Evolutionary conservation across 352 stramenopile genomes (phyloP).

Genomic region (Pythium vanterpoolii): DNA sequence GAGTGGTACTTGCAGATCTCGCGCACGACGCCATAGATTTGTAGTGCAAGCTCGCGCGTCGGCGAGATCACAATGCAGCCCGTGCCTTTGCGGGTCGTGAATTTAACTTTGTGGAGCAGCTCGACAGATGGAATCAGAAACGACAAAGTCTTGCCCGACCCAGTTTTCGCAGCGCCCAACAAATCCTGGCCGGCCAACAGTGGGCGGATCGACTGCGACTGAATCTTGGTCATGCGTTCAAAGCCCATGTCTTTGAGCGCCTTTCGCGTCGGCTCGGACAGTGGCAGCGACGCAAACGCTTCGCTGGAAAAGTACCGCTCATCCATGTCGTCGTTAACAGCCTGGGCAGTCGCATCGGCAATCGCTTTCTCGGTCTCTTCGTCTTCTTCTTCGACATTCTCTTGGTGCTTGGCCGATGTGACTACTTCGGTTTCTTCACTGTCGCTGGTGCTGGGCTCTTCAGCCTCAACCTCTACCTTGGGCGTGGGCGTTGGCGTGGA

Average conservation of each 20-base stretch:
- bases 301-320: conserved; percentile 87
- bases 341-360: conserved; percentile 37
- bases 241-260: conserved; percentile 91
- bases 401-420: conserved; percentile 17
- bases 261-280: conserved; percentile 90
- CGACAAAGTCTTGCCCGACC: conserved; percentile 97
- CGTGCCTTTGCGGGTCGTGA: conserved; percentile 94
- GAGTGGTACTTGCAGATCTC: conserved; percentile 95
- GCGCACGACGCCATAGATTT: conserved; percentile 98
- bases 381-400: conserved; percentile 39
- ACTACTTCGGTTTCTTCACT: conserved; percentile 26
- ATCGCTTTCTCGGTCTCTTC: conserved; percentile 63
- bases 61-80: conserved; percentile 98
- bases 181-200: conserved; percentile 96
- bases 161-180: conserved; percentile 97
- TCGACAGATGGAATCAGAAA: conserved; percentile 99
- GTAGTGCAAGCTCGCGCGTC: conserved; percentile 96
- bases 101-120: conserved; percentile 96
- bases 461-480: conserved; percentile 19
- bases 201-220: conserved; percentile 95
- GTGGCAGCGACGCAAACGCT: conserved; percentile 88
- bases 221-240: conserved; percentile 97
- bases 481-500: conserved; percentile 11
- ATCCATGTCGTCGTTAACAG: conserved; percentile 39
- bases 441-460: conserved; percentile 7